Conservation (phyloP, 805 yeast species). For the Candida alai region DNA sequence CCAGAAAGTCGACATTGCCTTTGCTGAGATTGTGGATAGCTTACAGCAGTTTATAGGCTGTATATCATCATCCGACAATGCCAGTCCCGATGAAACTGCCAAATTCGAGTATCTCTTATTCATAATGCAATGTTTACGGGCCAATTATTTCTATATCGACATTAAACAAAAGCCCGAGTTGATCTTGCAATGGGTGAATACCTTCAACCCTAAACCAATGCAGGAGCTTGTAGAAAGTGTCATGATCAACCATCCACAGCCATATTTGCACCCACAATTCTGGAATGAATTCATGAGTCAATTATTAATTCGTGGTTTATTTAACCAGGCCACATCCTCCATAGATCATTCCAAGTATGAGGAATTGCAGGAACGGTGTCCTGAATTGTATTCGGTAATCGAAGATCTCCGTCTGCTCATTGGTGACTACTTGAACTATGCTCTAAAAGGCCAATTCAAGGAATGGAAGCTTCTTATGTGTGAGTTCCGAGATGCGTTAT, state of each 20-base stretch:
- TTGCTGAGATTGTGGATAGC: constrained; percentile 24
- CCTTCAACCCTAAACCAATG: constrained; percentile 65
- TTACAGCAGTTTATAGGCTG: constrained; percentile 26
- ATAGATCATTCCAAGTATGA: constrained; percentile 42
- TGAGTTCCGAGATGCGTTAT: constrained; percentile 43
- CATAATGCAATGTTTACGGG: constrained; percentile 56
- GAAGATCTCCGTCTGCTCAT: constrained; percentile 39
- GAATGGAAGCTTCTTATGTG: constrained; percentile 51
- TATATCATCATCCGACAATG: constrained; percentile 19
- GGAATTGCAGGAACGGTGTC: constrained; percentile 27
- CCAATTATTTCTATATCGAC: constrained; percentile 42
- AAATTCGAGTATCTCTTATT: constrained; percentile 41
- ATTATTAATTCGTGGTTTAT: constrained; percentile 57
- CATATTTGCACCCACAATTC: constrained; percentile 49
- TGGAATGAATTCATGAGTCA: constrained; percentile 61
- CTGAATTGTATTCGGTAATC: constrained; percentile 34
- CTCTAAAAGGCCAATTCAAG: constrained; percentile 39
- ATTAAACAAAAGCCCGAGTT: constrained; percentile 40
- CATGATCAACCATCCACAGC: constrained; percentile 40
- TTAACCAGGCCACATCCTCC: constrained; percentile 50
- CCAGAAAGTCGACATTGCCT: constrained; percentile 19
- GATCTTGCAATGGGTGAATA: constrained; percentile 61
- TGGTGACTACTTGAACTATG: constrained; percentile 37
- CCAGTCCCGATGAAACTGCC: constrained; percentile 21
- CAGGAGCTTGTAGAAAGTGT: constrained; percentile 45